phyloP scores from a whole-genome alignment of 108 stramenopile species.

The Cylindrotheca closterium region DNA sequence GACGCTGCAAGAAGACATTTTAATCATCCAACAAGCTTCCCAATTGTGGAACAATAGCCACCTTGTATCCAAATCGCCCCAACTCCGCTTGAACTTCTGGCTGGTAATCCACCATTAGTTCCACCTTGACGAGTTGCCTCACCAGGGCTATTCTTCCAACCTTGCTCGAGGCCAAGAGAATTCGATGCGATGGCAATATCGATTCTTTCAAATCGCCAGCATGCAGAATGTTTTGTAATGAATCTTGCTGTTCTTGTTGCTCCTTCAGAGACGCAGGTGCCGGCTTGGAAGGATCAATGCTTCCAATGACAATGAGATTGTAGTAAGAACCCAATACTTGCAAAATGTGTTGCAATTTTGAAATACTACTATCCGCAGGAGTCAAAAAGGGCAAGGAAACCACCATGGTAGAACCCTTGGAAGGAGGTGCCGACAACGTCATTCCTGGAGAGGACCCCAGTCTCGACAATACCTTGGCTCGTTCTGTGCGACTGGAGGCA shows the following conservation, averaged over 20 bases:
- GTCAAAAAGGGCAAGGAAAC: constrained; percentile 11
- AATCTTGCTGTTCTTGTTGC: background rate
- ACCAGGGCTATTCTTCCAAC: constrained; percentile 40
- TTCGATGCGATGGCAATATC: constrained; percentile 35
- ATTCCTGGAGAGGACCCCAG: background rate
- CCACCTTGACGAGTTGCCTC: constrained; percentile 33
- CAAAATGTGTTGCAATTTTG: constrained; percentile 9
- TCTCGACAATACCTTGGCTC: constrained; percentile 21
- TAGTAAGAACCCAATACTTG: constrained; percentile 28
- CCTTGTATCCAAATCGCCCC: constrained; percentile 39
- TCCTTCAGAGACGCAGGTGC: background rate
- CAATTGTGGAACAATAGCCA: constrained; percentile 24
- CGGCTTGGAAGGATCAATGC: constrained; percentile 5
- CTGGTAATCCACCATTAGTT: constrained; percentile 37
- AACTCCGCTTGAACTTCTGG: constrained; percentile 20
- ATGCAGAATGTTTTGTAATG: background rate
- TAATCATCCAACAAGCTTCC: constrained; percentile 11
- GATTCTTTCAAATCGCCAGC: constrained; percentile 2
- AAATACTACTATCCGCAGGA: background rate
- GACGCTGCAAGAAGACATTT: too few relatives aligned
- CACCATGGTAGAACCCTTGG: constrained; percentile 25
- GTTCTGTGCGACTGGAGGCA: constrained; percentile 13
- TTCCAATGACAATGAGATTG: constrained; percentile 29
- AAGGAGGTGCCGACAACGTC: constrained; percentile 1
- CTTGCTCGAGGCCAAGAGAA: constrained; percentile 23